Conservation (phyloP, 73 alveolate genomes). For the Stentor roeselii region DNA sequence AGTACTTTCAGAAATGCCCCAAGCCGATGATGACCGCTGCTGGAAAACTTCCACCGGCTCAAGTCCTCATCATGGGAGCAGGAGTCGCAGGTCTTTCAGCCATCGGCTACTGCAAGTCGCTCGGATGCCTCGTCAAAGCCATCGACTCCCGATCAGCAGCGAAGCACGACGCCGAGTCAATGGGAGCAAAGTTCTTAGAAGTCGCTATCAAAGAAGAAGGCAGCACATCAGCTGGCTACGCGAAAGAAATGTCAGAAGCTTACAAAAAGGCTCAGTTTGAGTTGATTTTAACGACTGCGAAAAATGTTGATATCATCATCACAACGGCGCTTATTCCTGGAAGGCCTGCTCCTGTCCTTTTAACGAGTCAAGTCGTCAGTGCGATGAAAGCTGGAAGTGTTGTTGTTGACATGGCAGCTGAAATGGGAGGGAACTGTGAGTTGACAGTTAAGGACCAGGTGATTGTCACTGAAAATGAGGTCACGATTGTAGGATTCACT, state of each 20-base stretch:
- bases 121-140: slow-evolving; percentile 55
- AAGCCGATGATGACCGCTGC: slow-evolving; percentile 30
- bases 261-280: slow-evolving; percentile 49
- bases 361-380: slow-evolving; percentile 37
- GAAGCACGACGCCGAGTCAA: slow-evolving; percentile 55
- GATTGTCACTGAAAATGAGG: slow-evolving; percentile 36
- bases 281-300: slow-evolving; percentile 39
- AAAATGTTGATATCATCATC: slow-evolving; percentile 56
- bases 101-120: slow-evolving; percentile 40
- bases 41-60: slow-evolving; percentile 76
- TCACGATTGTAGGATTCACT: slow-evolving; percentile 54
- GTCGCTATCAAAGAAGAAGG: slow-evolving; percentile 61
- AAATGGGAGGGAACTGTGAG: slow-evolving; percentile 73
- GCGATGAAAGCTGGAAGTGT: slow-evolving; percentile 62
- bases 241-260: slow-evolving; percentile 50
- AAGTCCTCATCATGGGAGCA: slow-evolving; percentile 72
- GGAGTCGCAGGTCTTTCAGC: slow-evolving; percentile 59
- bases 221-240: slow-evolving; percentile 44
- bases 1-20: slow-evolving; percentile 36
- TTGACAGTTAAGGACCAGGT: slow-evolving; percentile 35
- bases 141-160: slow-evolving; percentile 61
- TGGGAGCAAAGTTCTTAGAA: slow-evolving; percentile 74
- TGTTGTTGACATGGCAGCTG: slow-evolving; percentile 77
- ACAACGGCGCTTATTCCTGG: slow-evolving; percentile 70
- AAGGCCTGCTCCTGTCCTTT: slow-evolving; percentile 53